Percentiles rank a stretch among this genome's conserved stretches.
Evolutionary conservation across 805 yeast species (phyloP).

Genomic region (Nakazawaea ambrosiae): DNA sequence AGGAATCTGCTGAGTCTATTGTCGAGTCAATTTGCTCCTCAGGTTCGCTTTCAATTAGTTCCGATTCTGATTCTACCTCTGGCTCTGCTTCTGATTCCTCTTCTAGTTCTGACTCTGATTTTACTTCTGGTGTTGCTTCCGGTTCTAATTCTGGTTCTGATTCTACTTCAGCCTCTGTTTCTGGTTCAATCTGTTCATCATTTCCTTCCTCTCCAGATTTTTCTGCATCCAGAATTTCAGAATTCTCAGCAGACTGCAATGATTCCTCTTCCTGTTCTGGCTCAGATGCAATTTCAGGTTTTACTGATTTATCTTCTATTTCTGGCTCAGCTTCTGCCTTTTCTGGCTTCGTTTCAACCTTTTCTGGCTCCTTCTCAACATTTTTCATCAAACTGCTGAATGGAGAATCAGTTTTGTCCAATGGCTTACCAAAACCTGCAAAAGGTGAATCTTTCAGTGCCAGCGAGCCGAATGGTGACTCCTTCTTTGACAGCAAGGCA

Average conservation of each 20-base stretch:
- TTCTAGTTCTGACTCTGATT: neutral
- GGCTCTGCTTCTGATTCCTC: neutral
- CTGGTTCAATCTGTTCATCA: neutral
- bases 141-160: neutral
- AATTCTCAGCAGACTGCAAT: neutral
- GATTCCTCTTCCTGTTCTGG: neutral
- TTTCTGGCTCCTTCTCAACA: conserved; percentile 4
- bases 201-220: neutral
- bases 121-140: neutral
- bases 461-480: conserved; percentile 11
- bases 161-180: neutral
- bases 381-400: neutral
- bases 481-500: neutral
- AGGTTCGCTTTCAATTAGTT: no score
- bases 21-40: no score
- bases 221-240: neutral
- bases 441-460: conserved; percentile 9
- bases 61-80: neutral
- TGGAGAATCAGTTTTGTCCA: neutral
- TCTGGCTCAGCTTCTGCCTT: neutral
- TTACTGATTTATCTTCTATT: neutral
- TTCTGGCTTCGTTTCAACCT: neutral
- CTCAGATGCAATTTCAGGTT: neutral
- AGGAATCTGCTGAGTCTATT: no score
- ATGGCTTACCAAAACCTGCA: conserved; percentile 20